Percentiles rank a stretch among this genome's conserved stretches.
phyloP scores from a whole-genome alignment of 768 basidiomycete species.

The Kwoniella sp. region DNA sequence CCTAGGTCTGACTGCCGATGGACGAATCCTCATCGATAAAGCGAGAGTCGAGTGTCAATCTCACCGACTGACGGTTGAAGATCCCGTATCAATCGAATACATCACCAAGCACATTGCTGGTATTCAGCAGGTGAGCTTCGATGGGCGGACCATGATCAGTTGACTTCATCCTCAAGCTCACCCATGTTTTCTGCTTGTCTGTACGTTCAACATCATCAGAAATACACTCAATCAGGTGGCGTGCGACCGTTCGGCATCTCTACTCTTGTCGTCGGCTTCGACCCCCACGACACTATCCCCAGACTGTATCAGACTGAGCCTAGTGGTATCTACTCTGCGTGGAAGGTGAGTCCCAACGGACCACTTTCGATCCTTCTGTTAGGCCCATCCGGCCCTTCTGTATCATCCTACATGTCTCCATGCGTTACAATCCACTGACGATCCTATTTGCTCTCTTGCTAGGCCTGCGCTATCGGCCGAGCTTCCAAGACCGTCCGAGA shows the following conservation, averaged over 20 bases:
- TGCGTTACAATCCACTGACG: too few relatives aligned
- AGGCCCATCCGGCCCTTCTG: too few relatives aligned
- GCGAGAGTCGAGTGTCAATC: conserved; percentile 97
- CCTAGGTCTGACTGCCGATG: conserved; percentile 92
- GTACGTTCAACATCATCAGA: conserved; percentile 58
- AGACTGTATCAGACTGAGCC: conserved; percentile 96
- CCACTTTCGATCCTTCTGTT: neutral
- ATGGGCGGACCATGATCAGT: neutral
- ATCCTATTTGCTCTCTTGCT: too few relatives aligned
- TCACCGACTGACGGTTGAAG: conserved; percentile 94
- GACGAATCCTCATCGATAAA: conserved; percentile 95
- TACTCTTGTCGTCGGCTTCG: conserved; percentile 94
- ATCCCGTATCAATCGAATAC: conserved; percentile 97
- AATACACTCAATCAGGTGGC: conserved; percentile 98
- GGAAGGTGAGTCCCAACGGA: conserved; percentile 74
- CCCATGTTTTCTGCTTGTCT: neutral
- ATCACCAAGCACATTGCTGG: conserved; percentile 97
- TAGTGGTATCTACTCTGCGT: conserved; percentile 94
- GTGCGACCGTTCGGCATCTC: conserved; percentile 98
- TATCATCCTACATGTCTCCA: too few relatives aligned
- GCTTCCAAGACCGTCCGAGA: conserved; percentile 98
- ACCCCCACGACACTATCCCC: conserved; percentile 84
- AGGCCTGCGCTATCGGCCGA: conserved; percentile 97
- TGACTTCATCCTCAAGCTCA: conserved; percentile 3
- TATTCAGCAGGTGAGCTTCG: conserved; percentile 82